These are phyloP conservation scores for Paecilomyces variotii DNA, from an alignment of 2,329 filamentous ascomycete genomes.

Conservation along the genomic window DNA sequence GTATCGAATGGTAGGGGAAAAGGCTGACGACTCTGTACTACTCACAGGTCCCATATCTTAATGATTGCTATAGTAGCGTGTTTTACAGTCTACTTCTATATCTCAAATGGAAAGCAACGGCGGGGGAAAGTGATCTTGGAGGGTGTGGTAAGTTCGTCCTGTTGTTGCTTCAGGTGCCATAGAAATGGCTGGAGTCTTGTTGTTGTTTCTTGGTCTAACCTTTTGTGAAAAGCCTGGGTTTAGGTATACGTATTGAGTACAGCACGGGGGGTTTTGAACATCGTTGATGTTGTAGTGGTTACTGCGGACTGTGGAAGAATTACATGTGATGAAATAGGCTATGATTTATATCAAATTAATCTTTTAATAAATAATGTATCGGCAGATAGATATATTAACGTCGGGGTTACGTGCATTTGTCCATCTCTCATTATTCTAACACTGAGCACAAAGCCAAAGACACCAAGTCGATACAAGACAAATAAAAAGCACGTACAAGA, in stretches of 20 bases:
- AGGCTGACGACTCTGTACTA: background rate
- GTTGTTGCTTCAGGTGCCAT: too few relatives aligned
- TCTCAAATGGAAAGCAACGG: conserved; percentile 42
- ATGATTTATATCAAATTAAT: background rate
- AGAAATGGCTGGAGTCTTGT: background rate
- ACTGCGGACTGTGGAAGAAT: background rate
- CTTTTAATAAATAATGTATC: too few relatives aligned
- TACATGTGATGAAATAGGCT: background rate
- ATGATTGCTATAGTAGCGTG: conserved; percentile 47
- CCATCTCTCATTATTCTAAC: background rate
- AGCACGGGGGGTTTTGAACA: background rate
- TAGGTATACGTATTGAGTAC: conserved; percentile 25
- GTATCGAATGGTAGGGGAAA: background rate
- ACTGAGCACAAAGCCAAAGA: background rate
- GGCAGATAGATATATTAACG: background rate
- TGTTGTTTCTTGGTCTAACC: background rate
- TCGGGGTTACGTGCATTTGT: background rate
- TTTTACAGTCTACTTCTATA: conserved; percentile 48
- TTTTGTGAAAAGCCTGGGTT: conserved; percentile 18
- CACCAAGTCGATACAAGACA: background rate
- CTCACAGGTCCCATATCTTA: conserved; percentile 46
- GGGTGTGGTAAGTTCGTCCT: conserved; percentile 24
- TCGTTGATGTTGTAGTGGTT: background rate
- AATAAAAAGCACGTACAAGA: background rate
- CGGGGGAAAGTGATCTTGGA: conserved; percentile 45